Conservation (phyloP, 1,284 basidiomycete genomes). For the Ustilago loliicola region DNA sequence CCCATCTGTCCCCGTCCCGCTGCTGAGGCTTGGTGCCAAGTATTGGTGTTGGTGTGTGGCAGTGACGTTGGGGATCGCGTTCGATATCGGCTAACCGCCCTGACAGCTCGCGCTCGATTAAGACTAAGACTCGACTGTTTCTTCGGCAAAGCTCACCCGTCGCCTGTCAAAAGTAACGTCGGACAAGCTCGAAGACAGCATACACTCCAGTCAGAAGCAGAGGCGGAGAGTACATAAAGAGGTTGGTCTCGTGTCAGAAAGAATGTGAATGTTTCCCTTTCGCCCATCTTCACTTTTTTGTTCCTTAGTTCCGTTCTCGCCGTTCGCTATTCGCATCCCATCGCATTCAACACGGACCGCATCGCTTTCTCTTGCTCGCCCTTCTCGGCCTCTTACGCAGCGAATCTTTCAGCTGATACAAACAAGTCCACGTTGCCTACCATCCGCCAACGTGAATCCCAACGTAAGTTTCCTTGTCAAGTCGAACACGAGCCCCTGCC, state of each 20-base stretch:
- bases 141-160: background rate
- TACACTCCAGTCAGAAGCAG: background rate
- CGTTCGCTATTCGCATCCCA: background rate
- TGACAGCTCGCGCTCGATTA: background rate
- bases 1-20: background rate
- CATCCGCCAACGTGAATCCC: background rate
- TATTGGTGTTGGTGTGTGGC: background rate
- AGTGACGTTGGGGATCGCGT: background rate
- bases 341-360: background rate
- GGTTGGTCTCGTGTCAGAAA: background rate
- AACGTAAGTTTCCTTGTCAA: background rate
- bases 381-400: background rate
- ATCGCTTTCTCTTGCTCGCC: background rate
- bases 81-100: slow-evolving; percentile 3
- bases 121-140: background rate
- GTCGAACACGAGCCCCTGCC: background rate
- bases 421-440: background rate
- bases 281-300: background rate
- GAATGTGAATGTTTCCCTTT: background rate
- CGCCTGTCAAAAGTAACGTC: slow-evolving; percentile 1
- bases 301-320: background rate
- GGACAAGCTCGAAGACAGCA: background rate
- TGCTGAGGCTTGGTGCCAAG: background rate
- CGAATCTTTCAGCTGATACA: background rate
- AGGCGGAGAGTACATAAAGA: slow-evolving; percentile 4